These are phyloP conservation scores for Zymoseptoria ardabiliae DNA, from an alignment of 2,329 filamentous ascomycete genomes.

Conservation along the genomic window DNA sequence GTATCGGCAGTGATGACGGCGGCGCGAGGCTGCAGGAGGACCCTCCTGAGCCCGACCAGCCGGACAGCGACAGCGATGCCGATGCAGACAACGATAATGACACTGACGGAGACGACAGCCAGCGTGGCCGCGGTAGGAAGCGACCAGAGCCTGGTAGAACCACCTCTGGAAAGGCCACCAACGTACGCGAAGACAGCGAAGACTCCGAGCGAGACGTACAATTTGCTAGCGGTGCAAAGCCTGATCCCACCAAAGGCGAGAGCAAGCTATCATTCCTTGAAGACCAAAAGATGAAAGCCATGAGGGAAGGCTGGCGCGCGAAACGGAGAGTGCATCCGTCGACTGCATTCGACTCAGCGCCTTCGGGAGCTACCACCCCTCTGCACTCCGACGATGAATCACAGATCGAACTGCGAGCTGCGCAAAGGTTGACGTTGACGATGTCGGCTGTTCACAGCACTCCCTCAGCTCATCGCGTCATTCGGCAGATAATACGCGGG, in stretches of 20 bases:
- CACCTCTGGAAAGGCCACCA: constrained; percentile 28
- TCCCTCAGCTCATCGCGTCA: constrained; percentile 68
- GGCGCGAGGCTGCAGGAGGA: constrained; percentile 23
- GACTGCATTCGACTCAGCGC: constrained; percentile 72
- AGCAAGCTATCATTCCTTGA: constrained; percentile 24
- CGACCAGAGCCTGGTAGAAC: constrained; percentile 29
- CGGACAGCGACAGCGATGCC: constrained; percentile 26
- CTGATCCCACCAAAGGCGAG: constrained; percentile 30
- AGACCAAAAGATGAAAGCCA: constrained; percentile 21
- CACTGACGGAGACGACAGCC: constrained; percentile 23
- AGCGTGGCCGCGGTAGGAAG: constrained; percentile 27
- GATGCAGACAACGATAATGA: constrained; percentile 30
- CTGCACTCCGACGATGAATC: constrained; percentile 80
- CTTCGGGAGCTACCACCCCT: constrained; percentile 51
- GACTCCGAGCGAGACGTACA: constrained; percentile 21
- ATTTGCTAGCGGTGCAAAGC: constrained; percentile 19
- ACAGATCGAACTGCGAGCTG: constrained; percentile 74
- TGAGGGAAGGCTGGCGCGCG: constrained; percentile 2
- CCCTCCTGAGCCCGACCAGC: constrained; percentile 17
- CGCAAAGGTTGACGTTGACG: constrained; percentile 74
- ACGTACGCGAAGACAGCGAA: constrained; percentile 25
- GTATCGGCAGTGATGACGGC: constrained; percentile 17
- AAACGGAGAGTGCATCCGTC: constrained; percentile 57
- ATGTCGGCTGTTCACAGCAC: constrained; percentile 74
- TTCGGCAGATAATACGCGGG: constrained; percentile 84